Percentiles rank a stretch among this genome's conserved stretches.
phyloP scores from a whole-genome alignment of 805 yeast genomes.

The Suhomyces sp. region DNA sequence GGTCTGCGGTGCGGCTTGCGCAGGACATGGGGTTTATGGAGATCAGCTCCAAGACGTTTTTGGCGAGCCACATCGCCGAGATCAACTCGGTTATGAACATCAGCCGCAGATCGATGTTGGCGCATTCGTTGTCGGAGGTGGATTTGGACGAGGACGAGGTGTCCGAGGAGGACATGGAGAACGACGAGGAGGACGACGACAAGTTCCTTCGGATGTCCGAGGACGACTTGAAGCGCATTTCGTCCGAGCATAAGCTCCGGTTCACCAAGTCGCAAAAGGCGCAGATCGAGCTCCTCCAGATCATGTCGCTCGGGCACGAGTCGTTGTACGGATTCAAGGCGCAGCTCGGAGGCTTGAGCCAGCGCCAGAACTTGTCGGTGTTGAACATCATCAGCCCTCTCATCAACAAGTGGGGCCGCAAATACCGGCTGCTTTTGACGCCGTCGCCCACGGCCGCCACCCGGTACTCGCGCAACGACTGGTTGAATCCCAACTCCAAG shows the following conservation, averaged over 20 bases:
- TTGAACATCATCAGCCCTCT: constrained; percentile 73
- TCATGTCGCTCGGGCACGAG: constrained; percentile 79
- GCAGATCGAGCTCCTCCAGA: constrained; percentile 72
- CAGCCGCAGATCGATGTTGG: constrained; percentile 74
- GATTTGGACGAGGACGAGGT: constrained; percentile 48
- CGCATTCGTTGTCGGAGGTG: constrained; percentile 67
- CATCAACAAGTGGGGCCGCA: constrained; percentile 72
- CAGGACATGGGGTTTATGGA: constrained; percentile 84
- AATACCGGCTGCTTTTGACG: constrained; percentile 53
- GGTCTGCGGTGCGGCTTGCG: constrained; percentile 80
- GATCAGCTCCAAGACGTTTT: constrained; percentile 64
- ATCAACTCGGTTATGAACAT: constrained; percentile 78
- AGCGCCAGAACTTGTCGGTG: constrained; percentile 66
- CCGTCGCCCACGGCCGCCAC: constrained; percentile 32
- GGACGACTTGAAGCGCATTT: constrained; percentile 26
- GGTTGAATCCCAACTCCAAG: constrained; percentile 32
- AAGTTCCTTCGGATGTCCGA: constrained; percentile 30
- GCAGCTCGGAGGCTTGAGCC: constrained; percentile 48
- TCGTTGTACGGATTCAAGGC: constrained; percentile 70
- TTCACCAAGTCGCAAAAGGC: constrained; percentile 70
- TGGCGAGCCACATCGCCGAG: constrained; percentile 85
- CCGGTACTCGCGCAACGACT: constrained; percentile 31
- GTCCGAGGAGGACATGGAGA: constrained; percentile 32
- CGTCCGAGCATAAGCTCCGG: constrained; percentile 33
- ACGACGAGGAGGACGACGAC: constrained; percentile 24